Evolutionary conservation across 108 stramenopile genomes (phyloP), one percentile per base, ranked within the genome.

Genomic region (Cyclostephanos tholiformis): DNA sequence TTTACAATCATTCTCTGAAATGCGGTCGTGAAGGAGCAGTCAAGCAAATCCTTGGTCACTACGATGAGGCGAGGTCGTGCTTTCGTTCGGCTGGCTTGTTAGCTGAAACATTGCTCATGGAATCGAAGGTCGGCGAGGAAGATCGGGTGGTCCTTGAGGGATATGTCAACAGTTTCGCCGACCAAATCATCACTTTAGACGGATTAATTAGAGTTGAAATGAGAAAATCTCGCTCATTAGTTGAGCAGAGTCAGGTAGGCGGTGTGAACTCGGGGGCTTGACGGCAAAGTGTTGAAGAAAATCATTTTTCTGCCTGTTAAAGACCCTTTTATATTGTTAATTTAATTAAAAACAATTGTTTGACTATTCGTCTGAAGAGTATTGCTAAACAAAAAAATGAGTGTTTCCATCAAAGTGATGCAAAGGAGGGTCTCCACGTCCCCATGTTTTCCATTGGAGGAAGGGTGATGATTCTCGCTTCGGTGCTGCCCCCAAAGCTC

Each of bases 81-180:
- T 95, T 90, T 68, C 82, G 92, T 50, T 86, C 92, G 8, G 92
- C 91, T 30, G 95, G 95, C 12, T 76, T 95, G 29, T 81, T 95
- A 26, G 87, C 82, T 5, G 95, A 95, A 71, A 93, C 95, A 14
- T 71, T 95, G 30, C 79, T 95, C 19, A 95, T 95, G 95, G 95
- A 95, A 61, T 62, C 85, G 10, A 87, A 82, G 58, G 84, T 95
- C 39, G 88, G 76, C 25, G 83, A 82, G 10, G 89, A 89, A 7
- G 95, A 95, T 59, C 71, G 82, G 23, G 73, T 66, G 53, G 71
- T 92, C 29, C 70, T 95, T 26, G 89, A 93, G 67, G 82, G 84
- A n/a, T 91, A 91, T 63, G 94, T 95, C 16, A 84, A 91, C 49
- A 88, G 89, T 67, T 95, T 95, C 82, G 91, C 91, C 2, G 87